Evolutionary conservation across 2,329 filamentous ascomycete species (phyloP), one percentile per base, ranked within the genome.

Genomic region (Lecanicillium sp.): DNA sequence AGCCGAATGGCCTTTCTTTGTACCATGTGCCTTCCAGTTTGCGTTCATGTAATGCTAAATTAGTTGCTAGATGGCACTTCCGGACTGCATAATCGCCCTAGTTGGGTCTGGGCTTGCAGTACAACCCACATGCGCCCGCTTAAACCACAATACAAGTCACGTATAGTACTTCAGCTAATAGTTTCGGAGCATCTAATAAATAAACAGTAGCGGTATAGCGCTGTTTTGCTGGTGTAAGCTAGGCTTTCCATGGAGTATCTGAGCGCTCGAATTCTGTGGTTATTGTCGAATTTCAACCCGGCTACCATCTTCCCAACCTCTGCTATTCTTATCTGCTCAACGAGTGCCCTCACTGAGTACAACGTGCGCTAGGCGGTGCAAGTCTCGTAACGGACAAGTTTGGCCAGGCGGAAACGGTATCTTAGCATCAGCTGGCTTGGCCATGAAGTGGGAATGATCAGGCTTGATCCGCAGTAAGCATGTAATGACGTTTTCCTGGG

Each of bases 1-100:
- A 1, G 49, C 49, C 3, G 50, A 52, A 24, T 49, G 39, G 35
- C 54, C 49, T 32, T 56, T 56, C 54, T n/a, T n/a, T n/a, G n/a
- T n/a, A n/a, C n/a, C n/a, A n/a, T n/a, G n/a, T n/a, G n/a, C n/a
- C n/a, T n/a, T n/a, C n/a, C n/a, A n/a, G n/a, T n/a, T n/a, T n/a
- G n/a, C n/a, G n/a, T n/a, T n/a, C n/a, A n/a, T n/a, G n/a, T n/a
- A n/a, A n/a, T n/a, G n/a, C n/a, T n/a, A n/a, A n/a, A n/a, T n/a
- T n/a, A n/a, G n/a, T n/a, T n/a, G n/a, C n/a, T n/a, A n/a, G n/a
- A n/a, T n/a, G n/a, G n/a, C n/a, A n/a, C n/a, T n/a, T n/a, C n/a
- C n/a, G n/a, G n/a, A n/a, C n/a, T n/a, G n/a, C n/a, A n/a, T n/a
- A n/a, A n/a, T n/a, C n/a, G n/a, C n/a, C n/a, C n/a, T n/a, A n/a